Evolutionary conservation across 2,329 filamentous ascomycete genomes (phyloP).

Genomic region (Botryosphaeria dothidea): DNA sequence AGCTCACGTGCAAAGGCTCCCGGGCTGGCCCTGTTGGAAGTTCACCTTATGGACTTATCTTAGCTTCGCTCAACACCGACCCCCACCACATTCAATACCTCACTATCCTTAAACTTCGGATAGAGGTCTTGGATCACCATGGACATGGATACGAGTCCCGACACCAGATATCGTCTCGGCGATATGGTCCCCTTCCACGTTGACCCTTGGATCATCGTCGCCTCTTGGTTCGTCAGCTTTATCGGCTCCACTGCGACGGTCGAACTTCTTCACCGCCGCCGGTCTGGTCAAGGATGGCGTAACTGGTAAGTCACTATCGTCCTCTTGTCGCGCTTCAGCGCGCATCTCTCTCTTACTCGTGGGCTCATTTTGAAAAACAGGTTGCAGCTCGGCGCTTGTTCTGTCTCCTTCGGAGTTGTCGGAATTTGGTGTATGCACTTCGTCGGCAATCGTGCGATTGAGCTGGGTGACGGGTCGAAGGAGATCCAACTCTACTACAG

Average conservation of each 20-base stretch:
- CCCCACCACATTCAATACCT: background rate
- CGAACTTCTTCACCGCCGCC: slow-evolving; percentile 77
- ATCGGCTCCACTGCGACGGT: slow-evolving; percentile 77
- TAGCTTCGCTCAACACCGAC: background rate
- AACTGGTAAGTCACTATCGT: slow-evolving; percentile 61
- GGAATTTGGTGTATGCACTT: slow-evolving; percentile 68
- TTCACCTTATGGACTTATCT: slow-evolving; percentile 1
- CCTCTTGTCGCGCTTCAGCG: background rate
- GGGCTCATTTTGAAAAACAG: slow-evolving; percentile 26
- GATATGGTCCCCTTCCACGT: slow-evolving; percentile 43
- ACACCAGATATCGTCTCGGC: slow-evolving; percentile 33
- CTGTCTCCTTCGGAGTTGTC: slow-evolving; percentile 48
- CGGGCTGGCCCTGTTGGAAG: background rate
- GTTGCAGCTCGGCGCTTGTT: slow-evolving; percentile 44
- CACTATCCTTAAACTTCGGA: background rate
- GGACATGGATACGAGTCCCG: background rate
- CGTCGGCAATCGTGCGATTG: slow-evolving; percentile 77
- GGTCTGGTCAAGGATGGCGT: slow-evolving; percentile 65
- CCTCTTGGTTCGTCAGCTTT: slow-evolving; percentile 70
- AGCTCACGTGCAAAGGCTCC: background rate
- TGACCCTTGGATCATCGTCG: slow-evolving; percentile 55
- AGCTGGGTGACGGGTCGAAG: slow-evolving; percentile 62
- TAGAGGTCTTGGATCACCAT: background rate
- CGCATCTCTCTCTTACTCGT: background rate
- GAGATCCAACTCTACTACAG: slow-evolving; percentile 74